Evolutionary conservation across 331 rosid species (phyloP).

Genomic region (Spiraea crenata): DNA sequence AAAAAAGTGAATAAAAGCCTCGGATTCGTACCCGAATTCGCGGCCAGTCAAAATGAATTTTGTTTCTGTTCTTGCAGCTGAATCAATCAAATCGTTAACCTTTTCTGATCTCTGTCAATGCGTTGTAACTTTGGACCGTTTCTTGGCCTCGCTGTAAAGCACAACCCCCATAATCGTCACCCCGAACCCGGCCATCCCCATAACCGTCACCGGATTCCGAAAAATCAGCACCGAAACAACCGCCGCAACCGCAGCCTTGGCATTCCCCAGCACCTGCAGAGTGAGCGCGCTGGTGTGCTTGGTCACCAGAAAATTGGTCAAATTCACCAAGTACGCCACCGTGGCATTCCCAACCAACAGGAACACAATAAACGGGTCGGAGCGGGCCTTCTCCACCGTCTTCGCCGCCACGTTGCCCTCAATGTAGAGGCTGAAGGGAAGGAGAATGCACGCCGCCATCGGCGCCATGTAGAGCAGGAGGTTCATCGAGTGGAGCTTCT

Average conservation of each 20-base stretch:
- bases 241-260: slow-evolving; percentile 91
- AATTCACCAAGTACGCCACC: slow-evolving; percentile 82
- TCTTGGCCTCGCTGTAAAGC: slow-evolving; percentile 93
- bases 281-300: slow-evolving; percentile 96
- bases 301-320: slow-evolving; percentile 87
- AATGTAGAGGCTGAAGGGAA: slow-evolving; percentile 70
- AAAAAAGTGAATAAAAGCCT: neutral
- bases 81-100: neutral
- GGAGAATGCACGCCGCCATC: slow-evolving; percentile 72
- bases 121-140: slow-evolving; percentile 72
- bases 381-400: slow-evolving; percentile 59
- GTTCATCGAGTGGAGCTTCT: slow-evolving; percentile 95
- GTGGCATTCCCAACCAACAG: slow-evolving; percentile 86
- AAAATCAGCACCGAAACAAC: slow-evolving; percentile 89
- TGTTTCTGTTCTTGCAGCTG: neutral
- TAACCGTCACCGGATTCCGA: slow-evolving; percentile 75
- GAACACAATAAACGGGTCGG: slow-evolving; percentile 57
- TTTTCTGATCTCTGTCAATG: slow-evolving; percentile 32
- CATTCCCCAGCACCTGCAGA: slow-evolving; percentile 86
- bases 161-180: slow-evolving; percentile 88
- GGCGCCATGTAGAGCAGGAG: slow-evolving; percentile 97
- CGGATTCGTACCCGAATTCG: slow-evolving; percentile 26
- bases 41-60: slow-evolving; percentile 23
- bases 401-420: slow-evolving; percentile 67
- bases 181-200: slow-evolving; percentile 87